A percentile compares a stretch with the other conserved stretches of the same genome.
phyloP scores from a whole-genome alignment of 1,139 yeast species.

The Pichia sp. region DNA sequence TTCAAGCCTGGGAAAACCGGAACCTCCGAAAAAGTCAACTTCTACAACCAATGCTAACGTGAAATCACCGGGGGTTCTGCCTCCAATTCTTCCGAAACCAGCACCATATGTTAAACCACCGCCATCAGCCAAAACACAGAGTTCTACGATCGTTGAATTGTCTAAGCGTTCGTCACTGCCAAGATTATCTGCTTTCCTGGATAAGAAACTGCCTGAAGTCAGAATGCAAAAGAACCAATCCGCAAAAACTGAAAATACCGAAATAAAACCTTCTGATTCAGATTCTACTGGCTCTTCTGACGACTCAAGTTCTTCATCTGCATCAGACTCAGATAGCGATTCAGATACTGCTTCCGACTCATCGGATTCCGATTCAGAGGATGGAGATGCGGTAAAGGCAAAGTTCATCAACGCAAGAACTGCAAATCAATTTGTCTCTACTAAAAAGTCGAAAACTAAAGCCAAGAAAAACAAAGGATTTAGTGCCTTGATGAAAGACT shows the following conservation, averaged over 20 bases:
- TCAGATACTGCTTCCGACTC: slow-evolving; percentile 7
- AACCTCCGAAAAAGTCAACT: background rate
- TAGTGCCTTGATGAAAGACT: slow-evolving; percentile 51
- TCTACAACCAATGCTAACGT: background rate
- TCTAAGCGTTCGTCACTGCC: slow-evolving; percentile 37
- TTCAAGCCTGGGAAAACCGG: background rate
- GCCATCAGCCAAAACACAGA: background rate
- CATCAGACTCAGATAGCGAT: slow-evolving; percentile 23
- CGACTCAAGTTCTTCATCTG: slow-evolving; percentile 20
- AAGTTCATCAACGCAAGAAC: slow-evolving; percentile 38
- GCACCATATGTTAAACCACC: background rate
- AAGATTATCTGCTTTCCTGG: slow-evolving; percentile 53
- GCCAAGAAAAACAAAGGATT: slow-evolving; percentile 43
- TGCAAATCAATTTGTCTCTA: slow-evolving; percentile 37
- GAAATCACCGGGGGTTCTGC: background rate
- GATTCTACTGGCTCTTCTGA: slow-evolving; percentile 15
- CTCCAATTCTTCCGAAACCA: background rate
- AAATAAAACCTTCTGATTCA: slow-evolving; percentile 25
- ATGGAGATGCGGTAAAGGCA: slow-evolving; percentile 14
- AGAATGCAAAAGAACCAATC: slow-evolving; percentile 33
- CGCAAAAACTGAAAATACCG: slow-evolving; percentile 6
- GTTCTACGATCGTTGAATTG: background rate
- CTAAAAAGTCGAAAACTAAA: slow-evolving; percentile 32
- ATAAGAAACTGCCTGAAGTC: slow-evolving; percentile 60
- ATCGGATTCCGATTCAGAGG: slow-evolving; percentile 15